Conservation (phyloP, 1,284 basidiomycete species). For the Sanghuangporus sanghuang region DNA sequence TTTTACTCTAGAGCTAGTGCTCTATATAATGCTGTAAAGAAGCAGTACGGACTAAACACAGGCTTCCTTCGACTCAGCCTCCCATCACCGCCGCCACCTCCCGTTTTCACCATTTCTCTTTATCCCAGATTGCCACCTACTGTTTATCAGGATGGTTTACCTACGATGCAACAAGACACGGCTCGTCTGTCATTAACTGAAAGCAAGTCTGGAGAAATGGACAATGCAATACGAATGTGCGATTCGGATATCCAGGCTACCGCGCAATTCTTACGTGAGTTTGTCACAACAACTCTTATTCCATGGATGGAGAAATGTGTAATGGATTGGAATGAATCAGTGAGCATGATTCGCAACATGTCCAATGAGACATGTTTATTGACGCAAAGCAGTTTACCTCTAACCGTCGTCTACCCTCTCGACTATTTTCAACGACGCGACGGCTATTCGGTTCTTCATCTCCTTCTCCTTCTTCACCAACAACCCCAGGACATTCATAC, state of each 20-base stretch:
- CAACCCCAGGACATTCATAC: constrained; percentile 36
- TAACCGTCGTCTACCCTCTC: constrained; percentile 75
- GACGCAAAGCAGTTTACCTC: constrained; percentile 60
- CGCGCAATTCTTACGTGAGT: constrained; percentile 82
- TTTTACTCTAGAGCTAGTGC: constrained; percentile 52
- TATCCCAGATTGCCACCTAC: constrained; percentile 62
- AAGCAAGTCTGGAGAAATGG: constrained; percentile 13
- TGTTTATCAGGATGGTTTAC: constrained; percentile 19
- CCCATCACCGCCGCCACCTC: constrained; percentile 45
- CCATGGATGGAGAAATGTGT: constrained; percentile 97
- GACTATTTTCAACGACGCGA: constrained; percentile 84
- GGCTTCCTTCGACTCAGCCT: constrained; percentile 61
- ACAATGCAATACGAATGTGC: constrained; percentile 51
- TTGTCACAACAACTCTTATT: constrained; percentile 85
- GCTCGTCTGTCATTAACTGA: constrained; percentile 12
- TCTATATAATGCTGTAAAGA: constrained; percentile 77
- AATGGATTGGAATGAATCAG: constrained; percentile 90
- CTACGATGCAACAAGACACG: background rate
- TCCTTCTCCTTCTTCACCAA: constrained; percentile 35
- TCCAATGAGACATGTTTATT: background rate
- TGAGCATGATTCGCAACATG: constrained; percentile 29
- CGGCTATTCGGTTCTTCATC: constrained; percentile 75
- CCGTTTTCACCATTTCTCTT: constrained; percentile 58
- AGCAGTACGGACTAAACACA: constrained; percentile 71
- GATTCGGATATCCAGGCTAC: constrained; percentile 79